Base-by-base conservation (phyloP, 73 alveolate genomes). In the Paramecium caudatum region DNA sequence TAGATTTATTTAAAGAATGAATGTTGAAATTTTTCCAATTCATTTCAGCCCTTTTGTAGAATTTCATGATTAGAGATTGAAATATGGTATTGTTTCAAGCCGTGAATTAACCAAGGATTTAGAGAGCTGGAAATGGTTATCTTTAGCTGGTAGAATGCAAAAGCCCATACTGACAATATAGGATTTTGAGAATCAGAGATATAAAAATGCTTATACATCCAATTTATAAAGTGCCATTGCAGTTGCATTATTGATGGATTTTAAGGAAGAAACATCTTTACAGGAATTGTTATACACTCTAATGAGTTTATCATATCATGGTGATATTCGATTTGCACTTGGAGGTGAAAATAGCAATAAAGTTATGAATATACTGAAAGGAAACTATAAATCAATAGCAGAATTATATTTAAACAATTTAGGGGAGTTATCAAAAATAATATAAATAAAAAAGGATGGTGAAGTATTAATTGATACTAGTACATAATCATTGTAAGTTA, bases 341-440 rank as follows among this genome's bases (percentile, higher is more conserved):
- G 93, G 90, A 39, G 93, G 85, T 8, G 93, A 86, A 27, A 86
- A 63, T 16, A 13, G 41, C 39, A 86, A 86, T 23, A 86, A 86
- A 46, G 84, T 86, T 10, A 25, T 49, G 5, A 86, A 86, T 27
- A 62, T 86, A n/a, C 90, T 86, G 3, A 55, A 86, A 21, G 93
- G 93, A 7, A 86, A 86, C 46, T 62, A 86, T 41, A 55, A 86
- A 25, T 41, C 49, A 37, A 62, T 61, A 32, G 7, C 61, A 15
- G 33, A 50, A 34, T 55, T 83, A 3, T 83, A 83, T 25, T 41
- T 37, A 13, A 34, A 33, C 9, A 65, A 65, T 65, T 36, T 65
- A 32, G 49, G 49, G 16, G 49, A 65, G 16, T 27, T 65, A 33
- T 25, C 32, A 16, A 65, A 65, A 32, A 13, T 65, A 30, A 65